Base-by-base conservation (phyloP, 441 rosid species). In the Pelargonium cotyledonis region DNA sequence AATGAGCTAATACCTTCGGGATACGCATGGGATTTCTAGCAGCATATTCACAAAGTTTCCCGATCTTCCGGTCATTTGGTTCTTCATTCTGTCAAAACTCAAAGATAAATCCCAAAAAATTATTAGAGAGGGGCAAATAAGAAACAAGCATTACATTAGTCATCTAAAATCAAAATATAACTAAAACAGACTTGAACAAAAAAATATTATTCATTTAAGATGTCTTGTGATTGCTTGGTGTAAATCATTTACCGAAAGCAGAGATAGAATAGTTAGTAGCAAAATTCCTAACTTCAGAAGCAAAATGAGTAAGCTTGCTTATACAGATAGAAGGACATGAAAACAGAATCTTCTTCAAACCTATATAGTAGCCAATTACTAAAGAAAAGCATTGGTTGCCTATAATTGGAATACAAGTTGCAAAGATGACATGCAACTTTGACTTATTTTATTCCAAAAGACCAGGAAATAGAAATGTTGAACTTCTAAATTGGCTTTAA, bases 11-110 rank as follows among this genome's bases (percentile, higher is more conserved):
- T 73, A 88, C 99, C 97, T 91, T 85, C 3, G 99, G 99, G 65
- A 95, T 88, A 70, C 97, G 83, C 74, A 95, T 76, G 18, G 99
- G 97, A 71, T 95, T 95, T 80, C 82, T 88, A 49, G 86, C 85
- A 43, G 86, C 96, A 85, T 91, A 95, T 66, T 95, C 99, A 79
- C 99, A 95, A 73, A 95, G 94, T 82, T 88, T 95, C 71, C 90
- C 91, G 8, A 90, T 90, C 75, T 88, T 90, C 72, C 99, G 83
- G 70, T 95, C 97, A 76, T 90, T 90, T 44, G 96, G 91, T 76
- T 84, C 88, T 58, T 85, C 90, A 65, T 81, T 94, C 99, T 95
- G 85, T 75, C 70, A 70, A 79, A 73, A 23, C 26, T 61, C 64
- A 26, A 61, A 61, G 65, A 61, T 7, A 26, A 29, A 11, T 11